Evolutionary conservation across 164 flowering plant species (phyloP).

Genomic region (Vitis vinifera): ASM3070453v1 NC_081805.1:22039001-22039500

Average conservation of each 20-base stretch:
- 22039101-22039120: conserved; percentile 71
- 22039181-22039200: conserved; percentile 87
- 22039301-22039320: conserved; percentile 68
- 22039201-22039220: conserved; percentile 81
- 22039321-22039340: conserved; percentile 18
- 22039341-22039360: too few species aligned
- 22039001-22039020: conserved; percentile 16
- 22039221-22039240: conserved; percentile 95
- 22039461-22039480: too few species aligned
- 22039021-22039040: conserved; percentile 49
- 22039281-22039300: conserved; percentile 87
- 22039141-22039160: conserved; percentile 87
- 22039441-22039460: too few species aligned
- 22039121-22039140: conserved; percentile 95
- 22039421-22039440: too few species aligned
- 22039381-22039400: too few species aligned
- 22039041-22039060: conserved; percentile 33
- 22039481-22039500: too few species aligned
- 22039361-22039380: too few species aligned
- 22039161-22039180: conserved; percentile 85
- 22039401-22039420: too few species aligned
- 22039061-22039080: conserved; percentile 40
- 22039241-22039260: conserved; percentile 75
- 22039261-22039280: conserved; percentile 87
- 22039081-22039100: conserved; percentile 53